A percentile compares a stretch with the other conserved stretches of the same genome.
Evolutionary conservation across 306 rosid genomes (phyloP).

Genomic region (Lathyrus sativus): DNA sequence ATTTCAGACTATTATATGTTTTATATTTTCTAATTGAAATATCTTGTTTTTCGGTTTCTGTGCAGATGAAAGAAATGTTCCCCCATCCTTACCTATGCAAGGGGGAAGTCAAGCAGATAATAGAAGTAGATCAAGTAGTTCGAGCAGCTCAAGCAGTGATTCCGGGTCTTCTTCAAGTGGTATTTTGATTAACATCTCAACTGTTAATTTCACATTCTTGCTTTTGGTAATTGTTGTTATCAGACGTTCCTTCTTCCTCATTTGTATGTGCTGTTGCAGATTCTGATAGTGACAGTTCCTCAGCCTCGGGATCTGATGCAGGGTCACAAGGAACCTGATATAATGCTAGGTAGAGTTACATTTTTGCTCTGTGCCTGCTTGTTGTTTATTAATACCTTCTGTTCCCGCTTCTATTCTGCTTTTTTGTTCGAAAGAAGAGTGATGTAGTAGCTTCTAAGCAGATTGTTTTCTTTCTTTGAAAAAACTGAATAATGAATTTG

Average conservation of each 20-base stretch:
- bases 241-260: conserved; percentile 27
- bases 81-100: conserved; percentile 57
- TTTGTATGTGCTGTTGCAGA: conserved; percentile 55
- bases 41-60: background rate
- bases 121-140: conserved; percentile 92
- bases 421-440: background rate
- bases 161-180: conserved; percentile 98
- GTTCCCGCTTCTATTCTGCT: background rate
- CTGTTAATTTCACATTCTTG: background rate
- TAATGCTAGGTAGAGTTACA: conserved; percentile 53
- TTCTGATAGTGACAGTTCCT: conserved; percentile 93
- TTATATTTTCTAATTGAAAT: conserved; percentile 20
- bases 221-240: conserved; percentile 28
- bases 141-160: conserved; percentile 95
- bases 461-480: background rate
- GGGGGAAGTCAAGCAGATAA: conserved; percentile 60
- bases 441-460: conserved; percentile 19
- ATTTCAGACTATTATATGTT: conserved; percentile 21
- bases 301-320: conserved; percentile 87
- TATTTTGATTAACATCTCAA: conserved; percentile 42
- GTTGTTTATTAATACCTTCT: conserved; percentile 5
- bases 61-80: conserved; percentile 60
- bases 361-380: conserved; percentile 30
- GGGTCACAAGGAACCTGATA: conserved; percentile 68
- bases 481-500: conserved; percentile 9